Evolutionary conservation across 148 eudicot species (phyloP), one percentile per base, ranked within the genome.

Genomic region (Suaeda aralocaspica): DNA sequence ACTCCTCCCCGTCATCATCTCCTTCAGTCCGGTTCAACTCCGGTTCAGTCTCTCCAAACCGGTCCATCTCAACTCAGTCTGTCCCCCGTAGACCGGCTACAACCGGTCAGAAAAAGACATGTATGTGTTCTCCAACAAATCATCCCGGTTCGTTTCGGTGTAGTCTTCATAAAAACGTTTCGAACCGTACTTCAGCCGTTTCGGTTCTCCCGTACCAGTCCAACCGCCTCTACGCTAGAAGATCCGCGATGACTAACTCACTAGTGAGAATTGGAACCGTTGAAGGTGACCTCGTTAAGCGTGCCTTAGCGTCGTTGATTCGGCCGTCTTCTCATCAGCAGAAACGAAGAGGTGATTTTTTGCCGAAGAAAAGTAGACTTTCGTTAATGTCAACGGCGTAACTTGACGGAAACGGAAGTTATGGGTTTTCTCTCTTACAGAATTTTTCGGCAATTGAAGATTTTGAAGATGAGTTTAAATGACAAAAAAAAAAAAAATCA

Each of bases 91-190:
- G 39, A 29, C 80, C 77, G 25, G 58, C 78, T 3, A 72, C 77
- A 11, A 33, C 71, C 2, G 58, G 77, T 2, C 82, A 72, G 75
- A 85, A 79, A 83, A 81, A 75, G 80, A 74, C 86, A 34, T 90
- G 96, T 56, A 82, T 90, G 90, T 90, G 96, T 55, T 90, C 96
- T 2, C 96, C 96, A 11, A 90, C 96, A 30, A 90, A 67, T 14
- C 96, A 90, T 72, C 96, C 92, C 0, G 96, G 96, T 18, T 90
- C 96, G 2, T 90, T 90, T 68, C 76, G 96, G n/a, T 90, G 96
- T 67, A 83, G 88, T 55, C 74, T 90, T 7, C 96, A 90, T 69
- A 90, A 87, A 67, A 80, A 75, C 29, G n/a, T 48, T 15, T 3
- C 61, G 36, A 21, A 8, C 62, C 72, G 33, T 59, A 42, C 2